A percentile compares a stretch with the other conserved stretches of the same genome.
phyloP scores from a whole-genome alignment of 306 rosid genomes.

The Calophaca sinica region DNA sequence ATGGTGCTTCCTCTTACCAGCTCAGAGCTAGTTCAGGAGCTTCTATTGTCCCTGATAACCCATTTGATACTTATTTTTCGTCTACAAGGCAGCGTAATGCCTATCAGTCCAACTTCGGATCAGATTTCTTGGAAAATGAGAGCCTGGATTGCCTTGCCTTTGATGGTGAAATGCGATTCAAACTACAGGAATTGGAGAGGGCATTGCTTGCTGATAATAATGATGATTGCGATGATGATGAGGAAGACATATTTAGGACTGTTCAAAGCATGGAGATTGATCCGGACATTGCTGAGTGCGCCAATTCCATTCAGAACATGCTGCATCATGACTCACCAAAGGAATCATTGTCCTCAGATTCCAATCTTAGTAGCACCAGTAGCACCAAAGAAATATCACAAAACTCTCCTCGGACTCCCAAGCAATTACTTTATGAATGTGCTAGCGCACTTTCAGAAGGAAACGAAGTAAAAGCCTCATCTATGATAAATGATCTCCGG shows the following conservation, averaged over 20 bases:
- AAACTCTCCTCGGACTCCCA: slow-evolving; percentile 61
- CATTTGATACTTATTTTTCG: slow-evolving; percentile 50
- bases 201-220: slow-evolving; percentile 75
- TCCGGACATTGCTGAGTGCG: slow-evolving; percentile 58
- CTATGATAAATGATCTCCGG: slow-evolving; percentile 74
- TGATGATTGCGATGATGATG: slow-evolving; percentile 68
- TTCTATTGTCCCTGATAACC: slow-evolving; percentile 49
- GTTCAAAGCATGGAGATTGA: slow-evolving; percentile 86
- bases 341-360: slow-evolving; percentile 73
- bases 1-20: slow-evolving; percentile 52
- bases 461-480: slow-evolving; percentile 60
- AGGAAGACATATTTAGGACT: slow-evolving; percentile 55
- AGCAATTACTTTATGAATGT: slow-evolving; percentile 76
- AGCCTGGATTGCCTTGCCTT: slow-evolving; percentile 62
- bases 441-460: slow-evolving; percentile 82
- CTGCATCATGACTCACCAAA: slow-evolving; percentile 76
- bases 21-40: slow-evolving; percentile 54
- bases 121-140: slow-evolving; percentile 64
- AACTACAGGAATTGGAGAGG: slow-evolving; percentile 89
- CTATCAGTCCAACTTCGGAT: slow-evolving; percentile 55
- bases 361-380: slow-evolving; percentile 68
- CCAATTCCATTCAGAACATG: slow-evolving; percentile 56
- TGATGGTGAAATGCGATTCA: slow-evolving; percentile 76
- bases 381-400: slow-evolving; percentile 67
- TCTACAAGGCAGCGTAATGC: slow-evolving; percentile 51